Base-by-base conservation (phyloP, 2,329 filamentous ascomycete species). In the Kalaharituber pfeilii region DNA sequence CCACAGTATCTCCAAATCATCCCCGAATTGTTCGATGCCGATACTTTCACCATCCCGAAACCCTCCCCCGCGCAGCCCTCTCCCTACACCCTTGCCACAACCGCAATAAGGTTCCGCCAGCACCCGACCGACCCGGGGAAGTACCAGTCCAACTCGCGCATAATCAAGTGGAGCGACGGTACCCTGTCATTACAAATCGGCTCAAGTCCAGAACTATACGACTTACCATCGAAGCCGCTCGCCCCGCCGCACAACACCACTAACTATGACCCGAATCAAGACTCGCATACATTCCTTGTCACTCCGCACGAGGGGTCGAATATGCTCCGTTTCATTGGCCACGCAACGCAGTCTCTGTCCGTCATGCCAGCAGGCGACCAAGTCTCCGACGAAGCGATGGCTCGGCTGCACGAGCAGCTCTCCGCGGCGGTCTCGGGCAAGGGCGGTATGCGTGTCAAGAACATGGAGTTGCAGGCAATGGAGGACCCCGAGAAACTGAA, bases 141-240 rank as follows among this genome's bases (percentile, higher is more conserved):
- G 33, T 68, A 81, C 13, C 79, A 83, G 64, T 81, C 78, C 5
- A 82, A 82, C 62, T 77, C 78, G 9, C 77, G 79, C 39, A 71
- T 82, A 51, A 71, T 82, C 50, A 74, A 76, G 58, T 83, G 80
- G 80, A 79, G 78, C 18, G 79, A 83, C 62, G 80, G 80, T 33
- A 80, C 76, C 3, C 67, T 82, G 49, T 82, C 79, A 1, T 69
- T 83, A 3, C 80, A 83, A 62, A 71, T 82, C 33, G 79, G 78
- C 24, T 79, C 75, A 68, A 75, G 56, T 71, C 75, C 30, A 77
- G 78, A 63, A 67, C 75, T 47, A 71, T 82, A 51, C 54, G 62
- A 64, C 51, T 77, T 59, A 71, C 75, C 28, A 73, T 77, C 63
- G 66, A 69, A 59, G 71, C 73, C 15, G 62, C 67, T 55, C 72